Evolutionary conservation across 1,284 basidiomycete species (phyloP), one percentile per base, ranked within the genome.

Genomic region (Pseudozyma thailandica): DNA sequence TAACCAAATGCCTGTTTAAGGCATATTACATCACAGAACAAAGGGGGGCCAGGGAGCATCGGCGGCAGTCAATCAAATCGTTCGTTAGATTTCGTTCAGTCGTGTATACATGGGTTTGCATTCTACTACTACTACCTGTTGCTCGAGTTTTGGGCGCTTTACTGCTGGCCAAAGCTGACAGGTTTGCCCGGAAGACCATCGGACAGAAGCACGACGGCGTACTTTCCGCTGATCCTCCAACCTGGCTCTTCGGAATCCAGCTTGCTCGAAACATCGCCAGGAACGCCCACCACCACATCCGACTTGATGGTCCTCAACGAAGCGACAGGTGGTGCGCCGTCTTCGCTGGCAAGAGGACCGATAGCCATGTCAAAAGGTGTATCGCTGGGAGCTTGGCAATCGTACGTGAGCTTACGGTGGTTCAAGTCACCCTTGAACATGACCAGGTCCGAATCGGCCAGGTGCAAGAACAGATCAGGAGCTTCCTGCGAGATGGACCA

Each of bases 361-460:
- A 98, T 97, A 6, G 94, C 92, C 50, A 91, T 85, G 52, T 92
- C 89, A 83, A 98, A 98, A 3, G 93, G 91, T 25, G 93, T 95
- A 63, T 90, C 90, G 31, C 91, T 89, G 0, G 94, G 95, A 1
- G 93, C 93, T 62, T 79, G 80, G 59, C 79, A 80, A 46, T 81
- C 82, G 75, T 80, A 83, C 0, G 80, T 84, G 39, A 97, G 86
- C 85, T 92, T 91, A 78, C 92, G 89, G 84, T 92, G 91, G 84
- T 97, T 97, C 43, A 97, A 85, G 81, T 96, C 94, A 38, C 79
- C 94, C 85, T 98, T 98, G 89, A 96, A 98, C 85, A 92, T 89
- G 80, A 97, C 94, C 41, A 97, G 88, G 82, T 98, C 91, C 28
- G 92, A 93, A 41, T 89, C 90, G 66, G 91, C 90, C 45, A 98